Conservation (phyloP, 345 rosid genomes). For the Populus davidiana region DNA sequence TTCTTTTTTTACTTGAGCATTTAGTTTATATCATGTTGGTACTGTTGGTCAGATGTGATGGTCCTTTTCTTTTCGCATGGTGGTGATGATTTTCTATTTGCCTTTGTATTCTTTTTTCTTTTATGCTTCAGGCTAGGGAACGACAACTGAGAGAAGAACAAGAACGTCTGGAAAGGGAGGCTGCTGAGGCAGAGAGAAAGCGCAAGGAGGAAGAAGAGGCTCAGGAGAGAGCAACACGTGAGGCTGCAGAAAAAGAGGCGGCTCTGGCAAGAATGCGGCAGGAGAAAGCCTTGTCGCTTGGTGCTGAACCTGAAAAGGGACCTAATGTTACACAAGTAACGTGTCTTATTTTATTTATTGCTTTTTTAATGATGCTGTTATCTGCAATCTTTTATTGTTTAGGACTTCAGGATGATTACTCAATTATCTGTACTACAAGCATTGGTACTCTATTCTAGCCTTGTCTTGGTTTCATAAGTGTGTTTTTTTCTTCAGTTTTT, state of each 20-base stretch:
- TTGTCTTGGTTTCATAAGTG: background rate
- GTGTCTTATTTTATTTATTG: background rate
- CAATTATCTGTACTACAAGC: background rate
- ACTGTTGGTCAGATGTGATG: background rate
- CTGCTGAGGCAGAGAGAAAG: slow-evolving; percentile 89
- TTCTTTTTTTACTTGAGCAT: background rate
- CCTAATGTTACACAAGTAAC: slow-evolving; percentile 82
- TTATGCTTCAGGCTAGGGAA: slow-evolving; percentile 67
- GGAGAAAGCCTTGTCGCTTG: slow-evolving; percentile 84
- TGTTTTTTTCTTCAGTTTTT: background rate
- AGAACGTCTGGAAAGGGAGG: slow-evolving; percentile 80
- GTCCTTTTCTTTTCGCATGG: background rate
- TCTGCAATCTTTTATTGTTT: background rate
- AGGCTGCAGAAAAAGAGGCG: slow-evolving; percentile 88
- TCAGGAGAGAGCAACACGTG: slow-evolving; percentile 70
- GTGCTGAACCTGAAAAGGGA: slow-evolving; percentile 88
- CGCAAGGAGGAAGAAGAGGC: slow-evolving; percentile 91
- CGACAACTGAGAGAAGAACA: slow-evolving; percentile 78
- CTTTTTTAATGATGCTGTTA: background rate
- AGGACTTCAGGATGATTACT: background rate
- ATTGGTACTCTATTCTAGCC: background rate
- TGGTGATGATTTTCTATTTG: no score
- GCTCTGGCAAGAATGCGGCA: slow-evolving; percentile 67
- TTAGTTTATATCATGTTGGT: background rate
- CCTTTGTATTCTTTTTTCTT: no score